Evolutionary conservation across 257 asterid genomes (phyloP).

Genomic region (Jasminum sambac): DNA sequence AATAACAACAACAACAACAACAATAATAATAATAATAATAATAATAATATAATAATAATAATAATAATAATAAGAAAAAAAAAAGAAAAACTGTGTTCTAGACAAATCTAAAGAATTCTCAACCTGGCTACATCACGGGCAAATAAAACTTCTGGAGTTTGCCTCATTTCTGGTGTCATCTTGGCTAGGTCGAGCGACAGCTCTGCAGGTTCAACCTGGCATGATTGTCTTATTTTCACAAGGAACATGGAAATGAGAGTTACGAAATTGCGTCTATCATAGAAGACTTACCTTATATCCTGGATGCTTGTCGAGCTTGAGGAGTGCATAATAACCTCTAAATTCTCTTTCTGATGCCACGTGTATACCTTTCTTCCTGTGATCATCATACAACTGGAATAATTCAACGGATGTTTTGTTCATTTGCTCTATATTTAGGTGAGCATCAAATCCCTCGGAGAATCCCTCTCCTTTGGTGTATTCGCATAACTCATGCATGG

Average conservation of each 20-base stretch:
- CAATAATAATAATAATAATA: too few species aligned
- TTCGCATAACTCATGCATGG: conserved; percentile 98
- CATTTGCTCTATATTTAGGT: conserved; percentile 98
- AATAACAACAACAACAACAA: too few species aligned
- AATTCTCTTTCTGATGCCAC: conserved; percentile 91
- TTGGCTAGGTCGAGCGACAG: conserved; percentile 96
- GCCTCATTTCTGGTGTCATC: conserved; percentile 94
- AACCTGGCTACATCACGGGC: conserved; percentile 99
- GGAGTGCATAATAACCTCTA: conserved; percentile 98
- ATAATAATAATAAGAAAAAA: background rate
- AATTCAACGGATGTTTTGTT: conserved; percentile 94
- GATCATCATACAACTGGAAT: conserved; percentile 91
- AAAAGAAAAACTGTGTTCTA: background rate
- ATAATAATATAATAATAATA: too few species aligned
- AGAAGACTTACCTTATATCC: conserved; percentile 88
- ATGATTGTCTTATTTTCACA: conserved; percentile 53
- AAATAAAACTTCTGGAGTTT: conserved; percentile 81
- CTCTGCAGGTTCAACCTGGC: conserved; percentile 99
- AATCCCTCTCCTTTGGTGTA: conserved; percentile 96
- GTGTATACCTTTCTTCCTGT: conserved; percentile 74
- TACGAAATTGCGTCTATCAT: conserved; percentile 30
- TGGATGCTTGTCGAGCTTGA: conserved; percentile 98
- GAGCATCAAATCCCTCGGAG: conserved; percentile 99
- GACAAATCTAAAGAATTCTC: conserved; percentile 24
- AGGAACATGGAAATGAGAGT: conserved; percentile 33